Percentiles rank a stretch among this genome's conserved stretches.
These are phyloP conservation scores for Strigomonas culicis DNA, from an alignment of 208 protist genomes.

Conservation along the genomic window DNA sequence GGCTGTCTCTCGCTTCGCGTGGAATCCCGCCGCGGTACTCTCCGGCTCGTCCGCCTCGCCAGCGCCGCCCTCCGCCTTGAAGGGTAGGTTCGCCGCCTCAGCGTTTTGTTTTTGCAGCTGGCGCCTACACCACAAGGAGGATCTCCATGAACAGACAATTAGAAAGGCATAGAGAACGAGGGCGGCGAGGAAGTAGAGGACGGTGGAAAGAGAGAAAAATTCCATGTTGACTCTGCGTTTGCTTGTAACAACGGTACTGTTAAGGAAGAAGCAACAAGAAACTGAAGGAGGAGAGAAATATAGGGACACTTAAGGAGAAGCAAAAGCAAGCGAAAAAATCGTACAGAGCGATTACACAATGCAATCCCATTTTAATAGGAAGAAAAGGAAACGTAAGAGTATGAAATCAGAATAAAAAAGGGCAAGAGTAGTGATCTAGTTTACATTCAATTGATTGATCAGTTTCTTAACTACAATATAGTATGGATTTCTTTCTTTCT, in stretches of 20 bases:
- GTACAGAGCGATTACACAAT: too few species aligned
- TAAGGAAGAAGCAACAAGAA: not conserved
- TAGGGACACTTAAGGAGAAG: not conserved
- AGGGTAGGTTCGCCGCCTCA: not conserved
- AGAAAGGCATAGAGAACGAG: slow-evolving; percentile 4
- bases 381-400: slow-evolving; percentile 1
- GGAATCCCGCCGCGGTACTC: not conserved
- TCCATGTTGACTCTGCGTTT: not conserved
- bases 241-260: not conserved
- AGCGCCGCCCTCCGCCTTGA: not conserved
- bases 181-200: not conserved
- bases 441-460: too few species aligned
- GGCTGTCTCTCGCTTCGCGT: not conserved
- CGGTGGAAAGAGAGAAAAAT: not conserved
- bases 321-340: too few species aligned
- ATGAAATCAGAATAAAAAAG: slow-evolving; percentile 2
- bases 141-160: not conserved
- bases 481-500: not conserved
- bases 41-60: not conserved
- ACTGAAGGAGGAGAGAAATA: not conserved
- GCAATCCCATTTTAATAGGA: not conserved
- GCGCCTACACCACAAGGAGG: not conserved
- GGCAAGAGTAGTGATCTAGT: too few species aligned
- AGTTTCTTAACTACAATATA: not conserved
- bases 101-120: not conserved